A percentile compares a stretch with the other conserved stretches of the same genome.
Evolutionary conservation across 192 early-diverging fungal genomes (phyloP).

Genomic region (Podila epigama): DNA sequence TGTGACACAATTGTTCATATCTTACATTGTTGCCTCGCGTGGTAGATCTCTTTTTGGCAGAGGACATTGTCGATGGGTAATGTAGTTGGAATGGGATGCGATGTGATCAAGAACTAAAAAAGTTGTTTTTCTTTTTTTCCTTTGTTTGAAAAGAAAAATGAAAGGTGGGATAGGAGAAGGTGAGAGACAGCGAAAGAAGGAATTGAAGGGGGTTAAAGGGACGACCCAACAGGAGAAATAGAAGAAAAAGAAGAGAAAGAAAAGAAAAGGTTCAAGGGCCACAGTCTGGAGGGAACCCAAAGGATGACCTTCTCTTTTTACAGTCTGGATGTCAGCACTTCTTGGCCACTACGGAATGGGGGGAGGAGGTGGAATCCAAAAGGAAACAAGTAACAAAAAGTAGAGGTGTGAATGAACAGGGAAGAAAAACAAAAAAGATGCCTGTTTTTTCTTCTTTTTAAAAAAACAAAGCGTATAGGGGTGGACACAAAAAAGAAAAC

Average conservation of each 20-base stretch:
- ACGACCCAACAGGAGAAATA: background rate
- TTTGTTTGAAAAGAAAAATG: background rate
- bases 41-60: background rate
- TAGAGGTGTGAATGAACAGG: background rate
- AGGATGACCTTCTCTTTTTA: too few relatives aligned
- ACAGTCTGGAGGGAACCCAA: too few relatives aligned
- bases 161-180: background rate
- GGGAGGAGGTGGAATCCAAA: too few relatives aligned
- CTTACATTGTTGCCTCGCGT: background rate
- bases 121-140: background rate
- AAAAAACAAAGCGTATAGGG: background rate
- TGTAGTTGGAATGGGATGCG: background rate
- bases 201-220: background rate
- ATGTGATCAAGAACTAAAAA: background rate
- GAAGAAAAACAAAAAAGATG: constrained; percentile 2
- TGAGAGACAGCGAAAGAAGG: background rate
- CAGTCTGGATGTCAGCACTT: too few relatives aligned
- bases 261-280: background rate
- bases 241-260: background rate
- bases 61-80: background rate
- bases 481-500: background rate
- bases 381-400: too few relatives aligned
- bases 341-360: too few relatives aligned
- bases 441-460: background rate
- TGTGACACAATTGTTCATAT: background rate